These are phyloP conservation scores for Apiospora marii DNA, from an alignment of 2,329 filamentous ascomycete species.

Conservation along the genomic window DNA sequence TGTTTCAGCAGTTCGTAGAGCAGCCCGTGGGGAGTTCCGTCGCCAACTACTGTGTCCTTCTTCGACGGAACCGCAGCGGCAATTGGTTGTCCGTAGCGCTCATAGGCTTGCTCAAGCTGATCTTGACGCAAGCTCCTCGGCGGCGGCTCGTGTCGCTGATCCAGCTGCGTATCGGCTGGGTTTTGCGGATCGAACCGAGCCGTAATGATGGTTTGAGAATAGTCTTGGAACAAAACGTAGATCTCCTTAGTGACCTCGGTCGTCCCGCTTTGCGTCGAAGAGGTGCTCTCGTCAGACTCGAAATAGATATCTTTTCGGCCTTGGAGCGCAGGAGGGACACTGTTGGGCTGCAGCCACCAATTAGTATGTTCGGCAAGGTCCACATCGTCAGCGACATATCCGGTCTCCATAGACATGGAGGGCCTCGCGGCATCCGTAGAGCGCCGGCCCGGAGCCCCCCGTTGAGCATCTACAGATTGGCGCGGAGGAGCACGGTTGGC, in stretches of 20 bases:
- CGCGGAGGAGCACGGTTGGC: conserved; percentile 52
- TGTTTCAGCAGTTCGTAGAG: conserved; percentile 81
- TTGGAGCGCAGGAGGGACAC: conserved; percentile 82
- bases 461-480: conserved; percentile 71
- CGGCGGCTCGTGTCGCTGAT: conserved; percentile 87
- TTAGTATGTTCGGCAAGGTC: conserved; percentile 77
- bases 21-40: conserved; percentile 81
- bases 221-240: conserved; percentile 92
- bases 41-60: conserved; percentile 82
- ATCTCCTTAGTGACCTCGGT: conserved; percentile 79
- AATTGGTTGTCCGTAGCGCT: conserved; percentile 81
- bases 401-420: conserved; percentile 73
- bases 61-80: conserved; percentile 73
- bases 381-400: conserved; percentile 87
- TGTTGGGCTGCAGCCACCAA: conserved; percentile 89
- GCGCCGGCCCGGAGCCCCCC: conserved; percentile 56
- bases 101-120: conserved; percentile 87
- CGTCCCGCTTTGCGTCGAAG: conserved; percentile 73
- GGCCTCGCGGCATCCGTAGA: conserved; percentile 82
- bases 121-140: conserved; percentile 87
- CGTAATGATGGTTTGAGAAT: conserved; percentile 91
- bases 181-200: conserved; percentile 81
- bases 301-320: conserved; percentile 83
- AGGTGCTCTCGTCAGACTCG: conserved; percentile 80
- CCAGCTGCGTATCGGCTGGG: conserved; percentile 74